Evolutionary conservation across 2,329 filamentous ascomycete genomes (phyloP).

Genomic region (Ceratocystis alfenasii): DNA sequence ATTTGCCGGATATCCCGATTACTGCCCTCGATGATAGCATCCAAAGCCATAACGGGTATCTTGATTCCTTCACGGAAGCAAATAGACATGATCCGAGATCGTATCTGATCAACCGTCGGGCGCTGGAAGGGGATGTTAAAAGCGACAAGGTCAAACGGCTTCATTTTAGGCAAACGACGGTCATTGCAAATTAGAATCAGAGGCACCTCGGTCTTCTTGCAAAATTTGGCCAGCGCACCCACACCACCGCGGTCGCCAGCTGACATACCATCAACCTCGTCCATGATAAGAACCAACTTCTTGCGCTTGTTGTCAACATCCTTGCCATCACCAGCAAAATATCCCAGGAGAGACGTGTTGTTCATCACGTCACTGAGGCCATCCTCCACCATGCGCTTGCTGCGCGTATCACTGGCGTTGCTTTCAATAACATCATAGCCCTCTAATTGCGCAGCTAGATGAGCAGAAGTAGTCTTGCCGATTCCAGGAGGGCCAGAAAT

Average conservation of each 20-base stretch:
- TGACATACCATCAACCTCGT: conserved; percentile 98
- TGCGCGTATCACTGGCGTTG: conserved; percentile 90
- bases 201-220: conserved; percentile 87
- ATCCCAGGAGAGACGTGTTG: conserved; percentile 84
- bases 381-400: conserved; percentile 86
- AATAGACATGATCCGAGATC: conserved; percentile 87
- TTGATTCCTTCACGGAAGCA: conserved; percentile 85
- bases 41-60: conserved; percentile 69
- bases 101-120: conserved; percentile 81
- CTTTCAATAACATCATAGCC: conserved; percentile 89
- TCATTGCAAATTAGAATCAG: conserved; percentile 98
- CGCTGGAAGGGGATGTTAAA: conserved; percentile 79
- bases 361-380: conserved; percentile 84
- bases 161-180: conserved; percentile 88
- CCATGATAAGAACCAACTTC: conserved; percentile 94
- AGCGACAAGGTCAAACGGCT: conserved; percentile 79
- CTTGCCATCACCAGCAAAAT: conserved; percentile 75
- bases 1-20: conserved; percentile 95
- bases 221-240: conserved; percentile 82
- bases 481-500: conserved; percentile 92
- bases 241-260: conserved; percentile 92
- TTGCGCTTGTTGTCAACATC: conserved; percentile 70
- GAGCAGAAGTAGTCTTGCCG: conserved; percentile 92
- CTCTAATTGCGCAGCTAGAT: conserved; percentile 83
- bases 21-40: conserved; percentile 88